Conservation (phyloP, 768 basidiomycete species). For the Rhodotorula babjevae region DNA sequence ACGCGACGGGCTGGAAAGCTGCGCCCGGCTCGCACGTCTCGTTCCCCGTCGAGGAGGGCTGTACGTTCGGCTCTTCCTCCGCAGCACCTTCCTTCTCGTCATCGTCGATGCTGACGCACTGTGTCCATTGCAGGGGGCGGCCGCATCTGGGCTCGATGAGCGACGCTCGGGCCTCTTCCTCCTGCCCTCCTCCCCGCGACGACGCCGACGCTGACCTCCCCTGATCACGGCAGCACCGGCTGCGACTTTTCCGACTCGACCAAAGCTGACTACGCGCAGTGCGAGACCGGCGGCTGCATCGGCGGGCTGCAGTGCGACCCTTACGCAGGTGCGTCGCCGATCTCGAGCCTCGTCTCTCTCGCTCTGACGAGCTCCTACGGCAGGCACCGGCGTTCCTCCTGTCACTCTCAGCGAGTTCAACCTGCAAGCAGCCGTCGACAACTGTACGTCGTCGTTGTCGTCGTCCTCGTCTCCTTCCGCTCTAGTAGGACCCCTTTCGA, state of each 20-base stretch:
- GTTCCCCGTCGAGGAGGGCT: conserved; percentile 19
- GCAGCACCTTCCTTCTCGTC: background rate
- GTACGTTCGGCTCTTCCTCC: background rate
- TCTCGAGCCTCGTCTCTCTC: background rate
- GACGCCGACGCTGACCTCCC: background rate
- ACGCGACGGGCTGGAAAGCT: conserved; percentile 24
- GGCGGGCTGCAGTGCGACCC: background rate
- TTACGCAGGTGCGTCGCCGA: no score
- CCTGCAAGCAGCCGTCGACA: conserved; percentile 2
- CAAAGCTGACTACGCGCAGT: background rate
- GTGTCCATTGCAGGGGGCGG: background rate
- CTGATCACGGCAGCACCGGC: background rate
- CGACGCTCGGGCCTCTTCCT: no score
- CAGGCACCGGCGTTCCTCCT: conserved; percentile 5
- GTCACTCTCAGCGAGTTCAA: conserved; percentile 20
- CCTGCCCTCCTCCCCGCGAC: no score
- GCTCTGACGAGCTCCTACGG: background rate
- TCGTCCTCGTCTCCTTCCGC: no score
- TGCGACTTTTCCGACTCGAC: conserved; percentile 18
- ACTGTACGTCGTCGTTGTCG: background rate
- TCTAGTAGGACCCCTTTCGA: background rate
- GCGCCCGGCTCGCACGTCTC: conserved; percentile 1
- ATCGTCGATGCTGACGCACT: background rate
- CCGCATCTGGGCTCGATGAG: background rate
- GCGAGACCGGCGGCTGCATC: background rate